A percentile compares a stretch with the other conserved stretches of the same genome.
Evolutionary conservation across 805 yeast genomes (phyloP).

Genomic region (Starmerella asiatica): DNA sequence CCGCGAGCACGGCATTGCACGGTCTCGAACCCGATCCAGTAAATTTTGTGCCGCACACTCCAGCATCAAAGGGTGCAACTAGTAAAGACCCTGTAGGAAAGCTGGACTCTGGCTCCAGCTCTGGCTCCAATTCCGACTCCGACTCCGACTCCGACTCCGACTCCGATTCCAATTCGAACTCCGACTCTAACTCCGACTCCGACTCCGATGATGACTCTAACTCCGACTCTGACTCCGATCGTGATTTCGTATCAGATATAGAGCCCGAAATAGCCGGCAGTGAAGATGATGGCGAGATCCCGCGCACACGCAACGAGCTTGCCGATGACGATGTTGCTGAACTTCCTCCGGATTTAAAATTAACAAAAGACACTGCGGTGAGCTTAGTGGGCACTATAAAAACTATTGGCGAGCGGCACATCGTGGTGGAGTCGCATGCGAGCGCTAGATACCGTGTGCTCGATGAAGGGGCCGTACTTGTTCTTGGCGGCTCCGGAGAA

Average conservation of each 20-base stretch:
- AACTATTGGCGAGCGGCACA: slow-evolving; percentile 56
- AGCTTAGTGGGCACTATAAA: slow-evolving; percentile 58
- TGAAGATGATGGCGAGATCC: slow-evolving; percentile 34
- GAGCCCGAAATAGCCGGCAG: slow-evolving; percentile 10
- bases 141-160: neutral
- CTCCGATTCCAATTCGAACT: slow-evolving; percentile 1
- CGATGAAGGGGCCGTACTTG: slow-evolving; percentile 66
- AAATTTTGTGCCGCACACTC: too few species aligned
- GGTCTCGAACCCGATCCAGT: too few species aligned
- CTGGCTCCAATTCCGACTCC: neutral
- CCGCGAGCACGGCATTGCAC: neutral
- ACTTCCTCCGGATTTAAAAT: slow-evolving; percentile 51
- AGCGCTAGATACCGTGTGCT: slow-evolving; percentile 80
- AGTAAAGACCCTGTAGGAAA: too few species aligned
- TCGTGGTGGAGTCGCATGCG: slow-evolving; percentile 52
- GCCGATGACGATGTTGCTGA: slow-evolving; percentile 52
- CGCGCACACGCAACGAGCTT: slow-evolving; percentile 65
- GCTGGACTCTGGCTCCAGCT: neutral
- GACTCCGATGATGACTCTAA: neutral
- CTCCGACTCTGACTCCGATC: too few species aligned
- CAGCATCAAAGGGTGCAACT: too few species aligned
- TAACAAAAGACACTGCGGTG: slow-evolving; percentile 49
- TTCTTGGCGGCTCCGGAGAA: slow-evolving; percentile 23
- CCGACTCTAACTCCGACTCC: neutral
- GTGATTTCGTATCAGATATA: slow-evolving; percentile 12